phyloP scores from a whole-genome alignment of 495 filamentous ascomycete genomes.

The Aspergillus indologenus region DNA sequence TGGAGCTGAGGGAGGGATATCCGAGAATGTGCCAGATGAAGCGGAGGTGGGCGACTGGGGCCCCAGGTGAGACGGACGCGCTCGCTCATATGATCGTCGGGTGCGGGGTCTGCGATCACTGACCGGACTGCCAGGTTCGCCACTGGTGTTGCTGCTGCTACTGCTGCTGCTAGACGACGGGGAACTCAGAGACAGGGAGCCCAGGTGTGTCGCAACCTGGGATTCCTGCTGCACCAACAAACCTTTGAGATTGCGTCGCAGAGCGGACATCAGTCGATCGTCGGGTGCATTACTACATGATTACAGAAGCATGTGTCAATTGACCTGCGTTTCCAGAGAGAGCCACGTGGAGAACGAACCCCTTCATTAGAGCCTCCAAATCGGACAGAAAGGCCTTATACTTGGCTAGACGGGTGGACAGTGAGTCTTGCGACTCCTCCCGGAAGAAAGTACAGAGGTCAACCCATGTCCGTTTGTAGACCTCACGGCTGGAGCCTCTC shows the following conservation, averaged over 20 bases:
- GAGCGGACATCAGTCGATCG: conserved; percentile 27
- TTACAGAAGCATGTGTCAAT: not conserved
- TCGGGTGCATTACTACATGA: conserved; percentile 29
- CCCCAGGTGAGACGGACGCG: conserved; percentile 29
- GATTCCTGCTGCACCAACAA: conserved; percentile 40
- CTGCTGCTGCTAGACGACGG: conserved; percentile 29
- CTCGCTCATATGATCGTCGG: conserved; percentile 41
- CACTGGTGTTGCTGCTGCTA: conserved; percentile 24
- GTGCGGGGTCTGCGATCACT: conserved; percentile 31
- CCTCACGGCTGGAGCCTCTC: conserved; percentile 32
- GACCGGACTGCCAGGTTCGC: conserved; percentile 29
- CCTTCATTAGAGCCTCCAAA: conserved; percentile 44
- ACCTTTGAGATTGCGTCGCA: conserved; percentile 34
- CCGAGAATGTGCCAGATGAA: conserved; percentile 31
- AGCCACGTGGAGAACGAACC: conserved; percentile 29
- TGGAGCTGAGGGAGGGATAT: conserved; percentile 38
- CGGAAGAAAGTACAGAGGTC: conserved; percentile 49
- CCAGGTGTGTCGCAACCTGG: conserved; percentile 34
- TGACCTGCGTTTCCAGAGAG: not conserved
- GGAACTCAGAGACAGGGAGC: conserved; percentile 34
- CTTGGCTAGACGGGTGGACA: conserved; percentile 50
- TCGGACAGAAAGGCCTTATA: conserved; percentile 53
- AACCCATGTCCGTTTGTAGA: conserved; percentile 52
- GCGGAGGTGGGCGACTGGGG: conserved; percentile 35
- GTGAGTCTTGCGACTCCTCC: conserved; percentile 45